Base-by-base conservation (phyloP, 2,329 filamentous ascomycete species). In the Cordyceps tenuipes region DNA sequence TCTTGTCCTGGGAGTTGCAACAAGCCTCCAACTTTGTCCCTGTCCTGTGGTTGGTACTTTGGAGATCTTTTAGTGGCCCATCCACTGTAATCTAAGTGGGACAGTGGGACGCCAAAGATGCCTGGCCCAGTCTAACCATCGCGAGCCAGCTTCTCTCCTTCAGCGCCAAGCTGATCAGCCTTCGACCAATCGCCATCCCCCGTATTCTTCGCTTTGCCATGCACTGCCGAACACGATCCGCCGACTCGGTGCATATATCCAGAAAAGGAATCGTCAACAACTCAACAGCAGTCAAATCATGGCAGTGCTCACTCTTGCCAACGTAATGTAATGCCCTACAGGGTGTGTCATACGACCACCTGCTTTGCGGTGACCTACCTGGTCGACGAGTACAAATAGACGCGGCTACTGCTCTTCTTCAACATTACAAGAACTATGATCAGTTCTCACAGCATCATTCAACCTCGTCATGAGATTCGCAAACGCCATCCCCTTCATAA, bases 151-250 rank as follows among this genome's bases (percentile, higher is more conserved):
- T 12, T 39, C 12, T 17, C 54, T 13, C 48, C n/a, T 48, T 59
- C 49, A 48, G 57, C 57, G 31, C 21, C 21, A 26, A n/a, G 17
- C 44, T 15, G 23, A 5, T 19, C 31, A 55, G n/a, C n/a, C n/a
- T n/a, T n/a, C n/a, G n/a, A 23, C 51, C 43, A 59, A 50, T 50
- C 48, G 31, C 26, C n/a, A n/a, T n/a, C 39, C 36, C 26, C 29
- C 58, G 58, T 60, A 60, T 60, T 55, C 58, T 49, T 60, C 58
- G 58, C 36, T 31, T 55, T 60, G 9, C 29, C 31, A 19, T 49
- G 31, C 58, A 53, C 41, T 48, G 31, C 49, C 57, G 29, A 48
- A 53, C n/a, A 17, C 57, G 49, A 59, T 48, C 57, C 17, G 31
- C 29, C 41, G 26, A 23, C 57, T 59, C 49, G 57, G 57, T 7